Evolutionary conservation across 2,329 filamentous ascomycete genomes (phyloP).

Genomic region (Thermothelomyces thermophilus): DNA sequence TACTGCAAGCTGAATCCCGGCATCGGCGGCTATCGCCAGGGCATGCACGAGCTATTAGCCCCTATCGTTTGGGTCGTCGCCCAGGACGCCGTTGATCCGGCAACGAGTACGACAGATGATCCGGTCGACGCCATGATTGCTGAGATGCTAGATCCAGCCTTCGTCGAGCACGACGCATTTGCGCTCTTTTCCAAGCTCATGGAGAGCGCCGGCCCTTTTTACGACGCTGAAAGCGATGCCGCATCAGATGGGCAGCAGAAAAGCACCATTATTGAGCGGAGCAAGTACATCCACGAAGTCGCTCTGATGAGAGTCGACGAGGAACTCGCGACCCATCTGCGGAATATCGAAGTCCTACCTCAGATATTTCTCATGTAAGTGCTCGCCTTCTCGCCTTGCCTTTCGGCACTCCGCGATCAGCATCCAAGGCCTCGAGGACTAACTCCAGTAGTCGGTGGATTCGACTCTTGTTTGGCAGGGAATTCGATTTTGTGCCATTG

Average conservation of each 20-base stretch:
- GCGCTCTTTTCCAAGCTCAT: conserved; percentile 80
- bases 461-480: conserved; percentile 82
- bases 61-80: conserved; percentile 81
- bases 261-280: conserved; percentile 73
- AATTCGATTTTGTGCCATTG: conserved; percentile 82
- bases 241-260: conserved; percentile 33
- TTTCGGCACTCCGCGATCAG: background rate
- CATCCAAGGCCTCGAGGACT: conserved; percentile 4
- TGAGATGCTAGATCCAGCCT: conserved; percentile 62
- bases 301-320: conserved; percentile 73
- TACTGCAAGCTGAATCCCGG: conserved; percentile 89
- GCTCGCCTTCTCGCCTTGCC: background rate
- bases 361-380: conserved; percentile 90
- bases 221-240: conserved; percentile 57
- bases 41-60: conserved; percentile 94
- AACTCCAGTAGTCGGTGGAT: conserved; percentile 69
- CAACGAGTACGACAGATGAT: conserved; percentile 29
- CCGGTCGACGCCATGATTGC: conserved; percentile 49
- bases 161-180: conserved; percentile 87
- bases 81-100: conserved; percentile 64
- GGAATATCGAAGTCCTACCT: conserved; percentile 80
- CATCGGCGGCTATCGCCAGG: conserved; percentile 86
- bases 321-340: conserved; percentile 74
- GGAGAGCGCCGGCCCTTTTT: conserved; percentile 80
- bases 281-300: conserved; percentile 78